Base-by-base conservation (phyloP, 495 filamentous ascomycete species). In the Articulospora tetracladia region DNA sequence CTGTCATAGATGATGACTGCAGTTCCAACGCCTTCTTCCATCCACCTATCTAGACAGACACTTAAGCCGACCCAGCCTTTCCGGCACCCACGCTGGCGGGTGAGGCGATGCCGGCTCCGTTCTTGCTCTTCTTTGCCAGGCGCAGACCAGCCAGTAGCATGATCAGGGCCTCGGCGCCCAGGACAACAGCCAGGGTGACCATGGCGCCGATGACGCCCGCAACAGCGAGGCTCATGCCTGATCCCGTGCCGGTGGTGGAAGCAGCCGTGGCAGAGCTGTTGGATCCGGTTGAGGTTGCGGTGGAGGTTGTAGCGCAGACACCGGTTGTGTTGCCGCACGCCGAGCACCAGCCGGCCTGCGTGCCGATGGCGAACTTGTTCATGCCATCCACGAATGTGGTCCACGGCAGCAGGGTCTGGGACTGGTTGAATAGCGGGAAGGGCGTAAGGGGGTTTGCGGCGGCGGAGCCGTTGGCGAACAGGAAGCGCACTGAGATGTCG, bases 381-480 rank as follows among this genome's bases (percentile, higher is more conserved):
- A 94, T 81, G 60, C 80, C 74, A 0, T 64, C 62, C 2, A 69
- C 68, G 74, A 96, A 96, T 26, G 84, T 83, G 23, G 46, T 70
- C 79, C 85, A 93, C 20, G 79, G 72, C 20, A 93, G 68, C 8
- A 74, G 70, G 4, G 72, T 74, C 53, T 79, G 74, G 6, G 72
- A 68, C 59, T 75, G 74, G 24, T 83, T 83, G 64, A 95, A 93
- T 2, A 95, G 77, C 2, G 89, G 85, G 70, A 83, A 93, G 3
- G 76, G 66, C 1, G 55, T 62, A 7, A 87, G 80, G 24, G 75
- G 69, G 53, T 67, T 66, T 12, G 69, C 62, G 20, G 77, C 71
- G n/a, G 80, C 79, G 15, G 88, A 88, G 46, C 88, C 88, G 69
- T 95, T 95, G 65, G 84, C 80, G 71, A 93, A 84, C 12, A 89